A percentile compares a stretch with the other conserved stretches of the same genome.
phyloP scores from a whole-genome alignment of 148 eudicot genomes.

The Polygonum maritimum region DNA sequence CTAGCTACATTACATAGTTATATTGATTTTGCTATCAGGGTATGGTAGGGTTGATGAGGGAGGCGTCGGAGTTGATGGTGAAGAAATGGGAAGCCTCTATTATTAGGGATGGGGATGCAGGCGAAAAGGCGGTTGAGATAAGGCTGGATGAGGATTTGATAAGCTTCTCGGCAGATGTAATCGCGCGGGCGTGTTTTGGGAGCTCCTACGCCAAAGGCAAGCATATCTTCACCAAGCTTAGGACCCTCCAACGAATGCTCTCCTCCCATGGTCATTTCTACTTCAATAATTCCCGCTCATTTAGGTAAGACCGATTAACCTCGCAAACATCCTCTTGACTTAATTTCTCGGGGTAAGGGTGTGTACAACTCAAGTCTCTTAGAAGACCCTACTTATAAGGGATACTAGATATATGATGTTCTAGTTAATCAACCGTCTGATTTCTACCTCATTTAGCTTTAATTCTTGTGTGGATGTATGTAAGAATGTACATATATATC shows the following conservation, averaged over 20 bases:
- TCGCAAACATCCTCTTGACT: too few species aligned
- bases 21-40: conserved; percentile 23
- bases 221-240: conserved; percentile 57
- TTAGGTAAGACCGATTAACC: conserved; percentile 24
- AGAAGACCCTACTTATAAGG: too few species aligned
- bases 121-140: conserved; percentile 32
- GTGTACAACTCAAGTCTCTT: too few species aligned
- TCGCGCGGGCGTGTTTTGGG: conserved; percentile 77
- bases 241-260: conserved; percentile 53
- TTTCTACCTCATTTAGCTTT: too few species aligned
- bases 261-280: conserved; percentile 36
- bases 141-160: conserved; percentile 66
- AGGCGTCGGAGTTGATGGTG: conserved; percentile 42
- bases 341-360: too few species aligned
- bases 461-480: too few species aligned
- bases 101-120: conserved; percentile 27
- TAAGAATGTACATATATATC: too few species aligned
- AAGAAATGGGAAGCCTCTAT: conserved; percentile 52
- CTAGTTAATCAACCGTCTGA: too few species aligned
- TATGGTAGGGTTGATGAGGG: conserved; percentile 72
- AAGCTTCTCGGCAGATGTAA: conserved; percentile 59
- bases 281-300: conserved; percentile 36
- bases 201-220: conserved; percentile 65
- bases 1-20: not conserved
- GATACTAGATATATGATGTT: too few species aligned